phyloP scores from a whole-genome alignment of 1,139 yeast species.

The Scheffersomyces insectosa region DNA sequence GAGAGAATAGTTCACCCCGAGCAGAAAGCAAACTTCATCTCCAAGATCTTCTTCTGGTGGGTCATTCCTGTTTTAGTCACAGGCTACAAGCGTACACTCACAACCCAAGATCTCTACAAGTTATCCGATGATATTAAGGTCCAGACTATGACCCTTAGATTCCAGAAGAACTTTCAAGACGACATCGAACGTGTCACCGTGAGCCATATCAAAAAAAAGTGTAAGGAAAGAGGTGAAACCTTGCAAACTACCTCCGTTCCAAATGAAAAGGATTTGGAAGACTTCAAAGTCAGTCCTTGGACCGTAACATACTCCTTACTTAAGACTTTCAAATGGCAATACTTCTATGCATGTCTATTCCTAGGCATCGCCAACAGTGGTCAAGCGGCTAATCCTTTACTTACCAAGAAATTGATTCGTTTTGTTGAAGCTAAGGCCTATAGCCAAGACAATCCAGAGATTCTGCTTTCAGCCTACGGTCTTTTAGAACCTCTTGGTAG shows the following conservation, averaged over 20 bases:
- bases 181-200: conserved; percentile 30
- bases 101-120: conserved; percentile 60
- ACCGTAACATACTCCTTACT: conserved; percentile 17
- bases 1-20: conserved; percentile 50
- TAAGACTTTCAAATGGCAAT: conserved; percentile 56
- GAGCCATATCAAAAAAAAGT: conserved; percentile 18
- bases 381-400: conserved; percentile 51
- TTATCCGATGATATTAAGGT: conserved; percentile 55
- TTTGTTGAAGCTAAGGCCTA: conserved; percentile 30
- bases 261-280: conserved; percentile 26
- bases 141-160: conserved; percentile 39
- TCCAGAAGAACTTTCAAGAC: conserved; percentile 31
- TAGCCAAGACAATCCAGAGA: too few relatives aligned
- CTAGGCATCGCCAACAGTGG: conserved; percentile 48
- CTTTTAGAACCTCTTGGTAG: conserved; percentile 19
- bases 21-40: conserved; percentile 29
- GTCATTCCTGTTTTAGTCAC: conserved; percentile 54
- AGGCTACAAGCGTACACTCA: conserved; percentile 69
- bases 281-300: conserved; percentile 19
- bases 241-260: conserved; percentile 15
- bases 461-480: conserved; percentile 13
- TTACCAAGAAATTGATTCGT: conserved; percentile 37
- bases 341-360: conserved; percentile 42
- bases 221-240: conserved; percentile 22
- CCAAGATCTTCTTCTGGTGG: conserved; percentile 55